Evolutionary conservation across 495 filamentous ascomycete genomes (phyloP), one percentile per base, ranked within the genome.

Genomic region (Penicillium angulare): DNA sequence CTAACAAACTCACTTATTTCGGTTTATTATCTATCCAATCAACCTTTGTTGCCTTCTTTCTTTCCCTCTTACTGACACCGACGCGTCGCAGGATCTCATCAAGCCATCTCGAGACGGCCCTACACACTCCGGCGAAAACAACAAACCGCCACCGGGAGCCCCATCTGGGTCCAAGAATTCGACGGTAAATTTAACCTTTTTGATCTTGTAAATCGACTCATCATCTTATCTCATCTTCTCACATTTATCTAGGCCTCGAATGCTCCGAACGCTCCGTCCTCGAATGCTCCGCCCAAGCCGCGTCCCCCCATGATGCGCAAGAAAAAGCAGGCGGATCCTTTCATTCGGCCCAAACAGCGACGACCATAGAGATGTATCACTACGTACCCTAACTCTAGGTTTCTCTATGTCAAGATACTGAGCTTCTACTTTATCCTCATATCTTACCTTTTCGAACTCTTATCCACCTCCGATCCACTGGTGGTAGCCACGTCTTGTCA

Each of bases 241-340:
- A 15, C 17, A 34, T 39, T 53, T 10, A 38, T 47, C 10, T 49
- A 63, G 56, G 32, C 51, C 43, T 18, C 44, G 4, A 47, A 53
- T 13, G 33, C 18, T n/a, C n/a, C n/a, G n/a, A n/a, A n/a, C n/a
- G n/a, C n/a, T n/a, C n/a, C n/a, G n/a, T n/a, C n/a, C n/a, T n/a
- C n/a, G n/a, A n/a, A n/a, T n/a, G 24, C 24, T 45, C 47, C 49
- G 20, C 48, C 49, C 3, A 64, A 50, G 24, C 55, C 55, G 6
- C 49, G 69, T 46, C 69, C 61, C 13, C 71, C 70, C 9, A 68
- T 68, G 13, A 67, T 70, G 51, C 75, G 73, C 35, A 74, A 71
- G 46, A 77, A 70, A 54, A 79, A 78, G 50, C 67, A 76, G 31
- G 70, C 47, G 8, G 76, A 80, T 56, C 76, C 77, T 1, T 81